These are phyloP conservation scores for Mortierella sp. DNA, from an alignment of 371 early-diverging fungal species.

Conservation along the genomic window DNA sequence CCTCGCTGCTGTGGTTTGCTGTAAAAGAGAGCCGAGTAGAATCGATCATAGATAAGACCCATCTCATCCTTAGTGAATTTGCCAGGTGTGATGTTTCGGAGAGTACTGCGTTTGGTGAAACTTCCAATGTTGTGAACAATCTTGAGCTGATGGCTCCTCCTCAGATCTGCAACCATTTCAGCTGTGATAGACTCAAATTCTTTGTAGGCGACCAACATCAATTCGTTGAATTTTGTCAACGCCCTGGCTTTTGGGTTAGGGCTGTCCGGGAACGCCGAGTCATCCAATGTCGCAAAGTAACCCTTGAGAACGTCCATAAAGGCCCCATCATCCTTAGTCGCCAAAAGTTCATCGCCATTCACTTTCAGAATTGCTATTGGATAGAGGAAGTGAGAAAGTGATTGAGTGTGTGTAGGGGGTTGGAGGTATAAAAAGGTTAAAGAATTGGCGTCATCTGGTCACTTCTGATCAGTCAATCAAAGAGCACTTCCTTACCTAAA, in stretches of 20 bases:
- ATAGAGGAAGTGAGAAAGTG: neutral
- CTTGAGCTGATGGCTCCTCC: conserved; percentile 90
- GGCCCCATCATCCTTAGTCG: conserved; percentile 91
- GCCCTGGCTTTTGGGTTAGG: conserved; percentile 66
- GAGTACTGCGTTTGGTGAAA: conserved; percentile 89
- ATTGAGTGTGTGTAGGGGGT: neutral
- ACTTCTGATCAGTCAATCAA: too few species aligned
- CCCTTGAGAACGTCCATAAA: conserved; percentile 84
- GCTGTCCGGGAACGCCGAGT: conserved; percentile 70
- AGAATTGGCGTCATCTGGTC: too few species aligned
- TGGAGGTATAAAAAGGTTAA: too few species aligned
- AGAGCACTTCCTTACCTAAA: conserved; percentile 35
- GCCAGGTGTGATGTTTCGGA: conserved; percentile 82
- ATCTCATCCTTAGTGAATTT: conserved; percentile 89
- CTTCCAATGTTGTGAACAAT: conserved; percentile 96
- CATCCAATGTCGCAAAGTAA: conserved; percentile 78
- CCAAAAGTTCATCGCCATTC: conserved; percentile 89
- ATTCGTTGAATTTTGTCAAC: conserved; percentile 89
- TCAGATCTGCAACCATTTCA: conserved; percentile 80
- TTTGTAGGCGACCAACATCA: conserved; percentile 90
- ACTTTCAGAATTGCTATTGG: conserved; percentile 86
- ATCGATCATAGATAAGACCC: conserved; percentile 88
- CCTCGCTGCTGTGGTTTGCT: conserved; percentile 58
- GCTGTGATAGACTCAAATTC: conserved; percentile 90
- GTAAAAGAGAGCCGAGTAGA: conserved; percentile 86